A percentile compares a stretch with the other conserved stretches of the same genome.
These are phyloP conservation scores for Darksidea phi DNA, from an alignment of 495 filamentous ascomycete species.

Conservation along the genomic window DNA sequence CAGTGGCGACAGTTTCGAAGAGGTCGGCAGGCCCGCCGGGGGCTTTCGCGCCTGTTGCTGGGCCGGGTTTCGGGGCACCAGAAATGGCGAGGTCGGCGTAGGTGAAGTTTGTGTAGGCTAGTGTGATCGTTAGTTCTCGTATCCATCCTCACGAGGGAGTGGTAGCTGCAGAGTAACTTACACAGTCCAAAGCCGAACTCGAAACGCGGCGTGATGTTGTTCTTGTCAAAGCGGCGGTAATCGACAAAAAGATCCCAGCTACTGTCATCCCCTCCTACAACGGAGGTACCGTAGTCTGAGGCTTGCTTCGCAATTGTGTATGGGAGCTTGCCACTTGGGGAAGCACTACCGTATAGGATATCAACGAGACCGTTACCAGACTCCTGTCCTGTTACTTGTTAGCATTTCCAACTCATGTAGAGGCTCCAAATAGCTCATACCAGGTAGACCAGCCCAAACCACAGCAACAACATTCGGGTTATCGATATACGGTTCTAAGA, in stretches of 20 bases:
- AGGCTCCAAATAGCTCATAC: not conserved
- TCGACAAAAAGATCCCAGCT: constrained; percentile 54
- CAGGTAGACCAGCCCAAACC: constrained; percentile 38
- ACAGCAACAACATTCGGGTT: constrained; percentile 35
- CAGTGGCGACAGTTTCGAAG: constrained; percentile 48
- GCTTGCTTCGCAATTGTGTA: constrained; percentile 38
- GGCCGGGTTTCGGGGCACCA: constrained; percentile 23
- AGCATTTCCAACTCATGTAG: not conserved
- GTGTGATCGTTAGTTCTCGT: not conserved
- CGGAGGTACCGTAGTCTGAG: constrained; percentile 32
- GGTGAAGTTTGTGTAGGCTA: constrained; percentile 43
- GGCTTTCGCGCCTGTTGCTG: constrained; percentile 13
- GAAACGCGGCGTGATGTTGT: constrained; percentile 48
- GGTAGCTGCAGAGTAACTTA: constrained; percentile 4
- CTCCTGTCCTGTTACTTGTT: constrained; percentile 32
- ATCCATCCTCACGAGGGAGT: not conserved
- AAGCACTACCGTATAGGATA: constrained; percentile 35
- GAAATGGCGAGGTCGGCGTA: constrained; percentile 37
- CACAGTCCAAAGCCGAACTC: constrained; percentile 51
- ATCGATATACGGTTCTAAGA: constrained; percentile 33
- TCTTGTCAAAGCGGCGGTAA: constrained; percentile 53
- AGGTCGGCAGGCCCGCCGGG: constrained; percentile 37
- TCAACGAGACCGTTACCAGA: constrained; percentile 37
- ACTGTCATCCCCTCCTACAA: constrained; percentile 29
- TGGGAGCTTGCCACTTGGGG: constrained; percentile 37